Evolutionary conservation across 257 asterid species (phyloP).

Genomic region (Solanum dulcamara): DNA sequence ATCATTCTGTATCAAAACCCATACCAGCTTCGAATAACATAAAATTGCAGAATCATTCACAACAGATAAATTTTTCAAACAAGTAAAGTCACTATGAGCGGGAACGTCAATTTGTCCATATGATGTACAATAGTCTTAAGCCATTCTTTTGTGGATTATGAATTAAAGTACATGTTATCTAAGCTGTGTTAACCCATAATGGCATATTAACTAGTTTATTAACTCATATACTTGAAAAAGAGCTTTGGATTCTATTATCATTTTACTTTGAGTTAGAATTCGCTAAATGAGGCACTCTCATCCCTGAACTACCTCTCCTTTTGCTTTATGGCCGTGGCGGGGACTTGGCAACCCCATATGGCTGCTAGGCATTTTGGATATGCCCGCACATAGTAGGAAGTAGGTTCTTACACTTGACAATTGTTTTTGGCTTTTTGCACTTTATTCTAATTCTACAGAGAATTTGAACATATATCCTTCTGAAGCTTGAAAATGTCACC

Average conservation of each 20-base stretch:
- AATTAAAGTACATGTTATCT: neutral
- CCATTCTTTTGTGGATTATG: neutral
- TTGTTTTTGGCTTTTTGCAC: neutral
- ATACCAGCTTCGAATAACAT: neutral
- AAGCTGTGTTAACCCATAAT: neutral
- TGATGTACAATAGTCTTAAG: neutral
- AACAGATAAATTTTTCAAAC: neutral
- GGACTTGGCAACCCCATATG: neutral
- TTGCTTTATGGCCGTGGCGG: neutral
- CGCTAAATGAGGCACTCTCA: neutral
- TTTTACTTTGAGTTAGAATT: neutral
- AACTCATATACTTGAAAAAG: neutral
- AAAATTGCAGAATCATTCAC: neutral
- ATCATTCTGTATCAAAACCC: neutral
- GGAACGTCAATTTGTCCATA: neutral
- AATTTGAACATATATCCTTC: neutral
- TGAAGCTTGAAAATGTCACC: neutral
- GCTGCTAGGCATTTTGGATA: neutral
- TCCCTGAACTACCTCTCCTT: neutral
- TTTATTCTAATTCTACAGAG: neutral
- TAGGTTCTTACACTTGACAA: neutral
- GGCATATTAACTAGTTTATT: neutral
- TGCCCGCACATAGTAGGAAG: neutral
- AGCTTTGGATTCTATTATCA: neutral
- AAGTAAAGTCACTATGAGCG: neutral